A percentile compares a stretch with the other conserved stretches of the same genome.
Evolutionary conservation across 495 filamentous ascomycete genomes (phyloP).

Genomic region (Letharia lupina): DNA sequence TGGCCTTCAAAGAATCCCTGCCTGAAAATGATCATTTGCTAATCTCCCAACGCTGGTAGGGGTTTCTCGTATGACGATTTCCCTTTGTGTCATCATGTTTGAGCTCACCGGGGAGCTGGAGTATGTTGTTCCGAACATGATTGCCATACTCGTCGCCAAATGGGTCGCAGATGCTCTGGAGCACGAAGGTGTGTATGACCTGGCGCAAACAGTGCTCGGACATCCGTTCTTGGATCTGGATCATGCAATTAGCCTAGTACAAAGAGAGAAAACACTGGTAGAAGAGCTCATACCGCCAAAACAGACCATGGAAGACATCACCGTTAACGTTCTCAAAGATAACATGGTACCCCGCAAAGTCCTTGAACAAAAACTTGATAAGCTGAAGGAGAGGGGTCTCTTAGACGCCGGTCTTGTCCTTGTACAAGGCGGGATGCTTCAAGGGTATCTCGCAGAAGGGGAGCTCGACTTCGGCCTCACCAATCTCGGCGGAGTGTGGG

Average conservation of each 20-base stretch:
- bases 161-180: slow-evolving; percentile 49
- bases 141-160: slow-evolving; percentile 50
- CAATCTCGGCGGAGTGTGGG: slow-evolving; percentile 30
- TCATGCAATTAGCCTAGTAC: slow-evolving; percentile 36
- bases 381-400: slow-evolving; percentile 41
- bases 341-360: slow-evolving; percentile 38
- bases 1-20: not conserved
- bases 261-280: slow-evolving; percentile 31
- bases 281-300: slow-evolving; percentile 44
- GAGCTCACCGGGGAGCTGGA: slow-evolving; percentile 41
- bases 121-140: slow-evolving; percentile 50
- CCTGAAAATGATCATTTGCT: not conserved
- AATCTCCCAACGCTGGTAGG: slow-evolving; percentile 23
- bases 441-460: slow-evolving; percentile 47
- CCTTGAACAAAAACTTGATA: slow-evolving; percentile 38
- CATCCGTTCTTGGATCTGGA: slow-evolving; percentile 51
- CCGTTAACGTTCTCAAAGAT: slow-evolving; percentile 36
- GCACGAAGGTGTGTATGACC: slow-evolving; percentile 46
- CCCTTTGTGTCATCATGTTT: slow-evolving; percentile 52
- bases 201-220: slow-evolving; percentile 47
- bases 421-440: slow-evolving; percentile 41
- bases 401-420: slow-evolving; percentile 50
- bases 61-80: slow-evolving; percentile 51
- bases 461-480: slow-evolving; percentile 46
- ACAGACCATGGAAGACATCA: slow-evolving; percentile 50